Percentiles rank a stretch among this genome's conserved stretches.
These are phyloP conservation scores for Globisporangium spiculum DNA, from an alignment of 352 stramenopile genomes.

Conservation along the genomic window DNA sequence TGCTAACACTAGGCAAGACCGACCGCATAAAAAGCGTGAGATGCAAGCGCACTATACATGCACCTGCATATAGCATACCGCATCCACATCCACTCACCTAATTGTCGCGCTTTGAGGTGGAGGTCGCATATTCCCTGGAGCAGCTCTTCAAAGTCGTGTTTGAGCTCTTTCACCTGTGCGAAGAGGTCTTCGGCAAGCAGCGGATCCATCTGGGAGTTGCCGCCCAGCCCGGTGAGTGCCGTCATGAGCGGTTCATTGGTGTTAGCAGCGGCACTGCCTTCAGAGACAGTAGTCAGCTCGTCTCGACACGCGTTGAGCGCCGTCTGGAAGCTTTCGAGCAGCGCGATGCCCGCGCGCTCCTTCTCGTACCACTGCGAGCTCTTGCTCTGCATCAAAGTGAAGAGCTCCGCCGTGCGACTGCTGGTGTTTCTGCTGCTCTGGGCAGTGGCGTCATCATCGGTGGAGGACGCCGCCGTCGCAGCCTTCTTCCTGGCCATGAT, in stretches of 20 bases:
- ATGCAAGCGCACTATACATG: neutral
- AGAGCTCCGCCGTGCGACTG: slow-evolving; percentile 23
- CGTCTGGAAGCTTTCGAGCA: slow-evolving; percentile 69
- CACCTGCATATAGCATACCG: neutral
- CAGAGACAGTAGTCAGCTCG: slow-evolving; percentile 4
- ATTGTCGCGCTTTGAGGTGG: slow-evolving; percentile 31
- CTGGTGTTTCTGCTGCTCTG: slow-evolving; percentile 2
- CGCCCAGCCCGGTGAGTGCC: slow-evolving; percentile 27
- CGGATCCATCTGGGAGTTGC: slow-evolving; percentile 52
- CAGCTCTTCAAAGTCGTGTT: slow-evolving; percentile 43
- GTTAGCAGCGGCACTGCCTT: neutral
- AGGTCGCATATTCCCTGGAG: slow-evolving; percentile 60
- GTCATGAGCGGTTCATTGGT: slow-evolving; percentile 6
- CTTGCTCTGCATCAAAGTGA: slow-evolving; percentile 45
- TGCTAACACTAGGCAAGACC: slow-evolving; percentile 15
- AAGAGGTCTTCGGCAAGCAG: slow-evolving; percentile 69
- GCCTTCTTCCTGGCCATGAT: slow-evolving; percentile 48
- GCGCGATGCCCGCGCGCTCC: slow-evolving; percentile 60
- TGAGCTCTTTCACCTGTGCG: slow-evolving; percentile 51
- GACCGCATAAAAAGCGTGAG: neutral
- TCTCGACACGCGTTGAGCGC: slow-evolving; percentile 46
- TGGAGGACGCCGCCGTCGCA: neutral
- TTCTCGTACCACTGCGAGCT: slow-evolving; percentile 49
- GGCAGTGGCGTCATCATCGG: neutral
- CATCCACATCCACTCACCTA: neutral